Base-by-base conservation (phyloP, 2,329 filamentous ascomycete species). In the Colletotrichum falcatum region DNA sequence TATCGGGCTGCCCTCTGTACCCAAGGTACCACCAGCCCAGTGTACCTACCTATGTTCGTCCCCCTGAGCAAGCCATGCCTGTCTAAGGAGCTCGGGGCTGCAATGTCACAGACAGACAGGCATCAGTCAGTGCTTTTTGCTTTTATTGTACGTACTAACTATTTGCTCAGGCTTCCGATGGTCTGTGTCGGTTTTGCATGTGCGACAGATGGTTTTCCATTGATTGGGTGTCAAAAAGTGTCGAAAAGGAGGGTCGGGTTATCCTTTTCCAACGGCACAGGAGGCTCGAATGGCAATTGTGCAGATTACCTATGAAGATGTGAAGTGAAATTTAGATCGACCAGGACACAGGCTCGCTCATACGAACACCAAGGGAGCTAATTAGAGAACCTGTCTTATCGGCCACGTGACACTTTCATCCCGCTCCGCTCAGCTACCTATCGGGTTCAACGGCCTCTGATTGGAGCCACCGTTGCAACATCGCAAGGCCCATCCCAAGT, bases 181-280 rank as follows among this genome's bases (percentile, higher is more conserved):
- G 67, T 70, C 67, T 63, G 67, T 70, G 67, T 62, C 28, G 48
- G 67, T 67, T 42, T 70, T 54, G 67, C 64, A 68, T 70, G 64
- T 67, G 67, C 67, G 66, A 42, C 67, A 70, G 51, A 59, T 46
- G 51, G 67, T 70, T 70, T 67, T 53, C 11, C 23, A 20, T 70
- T 46, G 23, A 70, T 70, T 70, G 44, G 58, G n/a, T n/a, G n/a
- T n/a, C n/a, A n/a, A n/a, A n/a, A n/a, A n/a, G 23, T 59, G 53
- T 59, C 53, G 64, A 49, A 46, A 49, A 42, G 30, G 35, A 51
- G 26, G 20, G 30, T 26, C 16, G 28, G 35, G 46, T 35, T 39
- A 42, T 53, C 51, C 48, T 51, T 51, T 39, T 56, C n/a, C 48
- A 48, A 48, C 28, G 20, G 5, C 18, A 39, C 30, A n/a, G 28